These are phyloP conservation scores for Cladophialophora immunda DNA, from an alignment of 2,329 filamentous ascomycete genomes.

Conservation along the genomic window DNA sequence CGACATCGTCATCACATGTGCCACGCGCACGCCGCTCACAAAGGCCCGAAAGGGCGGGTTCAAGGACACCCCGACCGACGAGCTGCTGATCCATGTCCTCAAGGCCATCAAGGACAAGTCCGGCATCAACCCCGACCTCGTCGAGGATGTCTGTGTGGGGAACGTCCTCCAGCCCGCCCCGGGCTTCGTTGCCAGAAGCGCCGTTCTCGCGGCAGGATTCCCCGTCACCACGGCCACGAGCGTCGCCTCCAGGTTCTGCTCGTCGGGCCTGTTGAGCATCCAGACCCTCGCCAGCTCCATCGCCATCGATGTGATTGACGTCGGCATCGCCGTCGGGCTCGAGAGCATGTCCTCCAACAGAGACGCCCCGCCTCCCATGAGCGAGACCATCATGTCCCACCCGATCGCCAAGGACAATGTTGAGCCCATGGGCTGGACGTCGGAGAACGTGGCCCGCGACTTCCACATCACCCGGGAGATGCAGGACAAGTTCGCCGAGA, in stretches of 20 bases:
- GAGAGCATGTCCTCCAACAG: slow-evolving; percentile 95
- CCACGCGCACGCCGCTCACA: slow-evolving; percentile 89
- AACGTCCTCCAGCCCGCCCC: slow-evolving; percentile 90
- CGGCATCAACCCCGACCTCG: slow-evolving; percentile 83
- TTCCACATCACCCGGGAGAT: slow-evolving; percentile 74
- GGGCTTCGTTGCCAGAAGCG: slow-evolving; percentile 89
- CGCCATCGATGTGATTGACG: slow-evolving; percentile 87
- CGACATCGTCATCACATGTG: slow-evolving; percentile 88
- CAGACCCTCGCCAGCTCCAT: slow-evolving; percentile 95
- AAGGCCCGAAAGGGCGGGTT: slow-evolving; percentile 93
- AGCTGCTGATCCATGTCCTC: slow-evolving; percentile 85
- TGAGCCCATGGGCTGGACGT: slow-evolving; percentile 95
- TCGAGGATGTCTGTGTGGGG: slow-evolving; percentile 93
- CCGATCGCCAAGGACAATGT: slow-evolving; percentile 92
- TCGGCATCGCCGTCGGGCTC: slow-evolving; percentile 91
- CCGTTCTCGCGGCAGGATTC: slow-evolving; percentile 89
- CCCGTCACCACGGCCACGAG: slow-evolving; percentile 82
- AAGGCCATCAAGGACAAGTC: slow-evolving; percentile 83
- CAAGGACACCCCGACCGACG: slow-evolving; percentile 89
- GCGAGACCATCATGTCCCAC: slow-evolving; percentile 81
- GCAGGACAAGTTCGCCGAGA: slow-evolving; percentile 89
- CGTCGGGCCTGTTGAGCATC: slow-evolving; percentile 87
- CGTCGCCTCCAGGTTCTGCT: slow-evolving; percentile 92
- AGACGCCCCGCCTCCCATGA: slow-evolving; percentile 87
- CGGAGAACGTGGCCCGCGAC: slow-evolving; percentile 93